Percentiles rank a stretch among this genome's conserved stretches.
Conservation (phyloP, 1,139 yeast genomes). For the Petasospora fabianii region DNA sequence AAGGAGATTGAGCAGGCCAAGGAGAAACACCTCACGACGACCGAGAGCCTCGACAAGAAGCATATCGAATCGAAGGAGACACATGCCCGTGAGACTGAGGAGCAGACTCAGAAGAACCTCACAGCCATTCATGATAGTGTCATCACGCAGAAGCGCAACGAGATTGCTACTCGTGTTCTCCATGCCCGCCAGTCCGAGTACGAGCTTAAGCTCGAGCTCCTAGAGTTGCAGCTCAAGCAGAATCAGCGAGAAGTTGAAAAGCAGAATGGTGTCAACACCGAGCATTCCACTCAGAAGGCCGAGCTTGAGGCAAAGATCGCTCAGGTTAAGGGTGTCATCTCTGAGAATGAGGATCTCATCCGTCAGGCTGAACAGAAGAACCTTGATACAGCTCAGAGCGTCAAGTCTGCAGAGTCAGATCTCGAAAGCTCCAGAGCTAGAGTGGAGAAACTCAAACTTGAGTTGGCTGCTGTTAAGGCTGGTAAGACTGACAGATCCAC, state of each 20-base stretch:
- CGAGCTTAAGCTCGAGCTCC: conserved; percentile 22
- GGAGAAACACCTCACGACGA: conserved; percentile 15
- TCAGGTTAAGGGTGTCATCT: conserved; percentile 17
- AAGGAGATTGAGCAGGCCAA: conserved; percentile 26
- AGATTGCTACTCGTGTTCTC: conserved; percentile 24
- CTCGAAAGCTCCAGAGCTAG: conserved; percentile 24
- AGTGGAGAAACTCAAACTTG: conserved; percentile 44
- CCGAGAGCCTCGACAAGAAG: conserved; percentile 23
- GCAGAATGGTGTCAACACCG: conserved; percentile 19
- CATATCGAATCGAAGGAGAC: conserved; percentile 21
- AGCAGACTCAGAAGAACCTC: conserved; percentile 15
- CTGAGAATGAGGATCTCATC: conserved; percentile 30
- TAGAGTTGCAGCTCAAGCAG: conserved; percentile 24
- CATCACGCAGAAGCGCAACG: conserved; percentile 23
- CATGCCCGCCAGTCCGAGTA: conserved; percentile 27
- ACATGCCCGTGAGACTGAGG: conserved; percentile 17
- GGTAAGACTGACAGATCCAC: conserved; percentile 40
- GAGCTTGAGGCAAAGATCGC: conserved; percentile 21
- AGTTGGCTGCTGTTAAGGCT: conserved; percentile 43
- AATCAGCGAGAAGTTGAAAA: conserved; percentile 24
- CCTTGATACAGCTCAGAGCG: conserved; percentile 15
- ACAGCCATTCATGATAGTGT: conserved; percentile 21
- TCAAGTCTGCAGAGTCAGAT: conserved; percentile 35
- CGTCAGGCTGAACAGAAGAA: conserved; percentile 42
- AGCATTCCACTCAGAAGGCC: conserved; percentile 16